Evolutionary conservation across 2,329 filamentous ascomycete genomes (phyloP), one percentile per base, ranked within the genome.

Genomic region (Epichloe sibirici): DNA sequence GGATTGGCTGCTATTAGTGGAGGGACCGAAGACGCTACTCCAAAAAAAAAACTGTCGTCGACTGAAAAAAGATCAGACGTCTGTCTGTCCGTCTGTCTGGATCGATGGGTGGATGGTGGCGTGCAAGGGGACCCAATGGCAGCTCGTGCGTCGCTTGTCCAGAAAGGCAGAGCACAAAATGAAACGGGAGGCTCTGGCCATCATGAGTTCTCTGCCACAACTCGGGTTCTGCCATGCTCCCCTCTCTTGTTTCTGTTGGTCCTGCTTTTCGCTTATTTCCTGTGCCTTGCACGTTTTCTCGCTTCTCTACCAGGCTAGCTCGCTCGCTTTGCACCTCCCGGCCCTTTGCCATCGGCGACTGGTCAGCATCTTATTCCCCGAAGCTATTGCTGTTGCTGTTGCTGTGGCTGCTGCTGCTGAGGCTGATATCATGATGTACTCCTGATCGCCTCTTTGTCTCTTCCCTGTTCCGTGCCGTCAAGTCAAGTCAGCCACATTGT

Each of bases 111-210:
- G 3, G 3, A 40, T 17, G 8, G 31, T 50, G 40, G 31, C 28
- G 28, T 11, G 28, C 28, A 31, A 34, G 44, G 31, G 31, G 52
- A 38, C 44, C 48, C n/a, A 28, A n/a, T 23, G 21, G 48, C 48
- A 53, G 52, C 52, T 53, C 48, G 48, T 53, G 52, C 48, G 43
- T 40, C 45, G 15, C 25, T 31, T 28, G 34, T 13, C 34, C 28
- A 21, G 43, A n/a, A n/a, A 23, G 34, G 25, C 28, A 43, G 45
- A 51, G 25, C 21, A 17, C 25, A 31, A 38, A 38, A 43, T 53
- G 48, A 53, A 51, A 53, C 52, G 37, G 44, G 15, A 31, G 40
- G 52, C 48, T 46, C 39, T 53, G 51, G 35, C 43, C 52, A 21
- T 53, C 21, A 38, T 49, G 42, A 28, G 47, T 45, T 34, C 35